These are phyloP conservation scores for Leptographium procerum DNA, from an alignment of 2,329 filamentous ascomycete genomes.

Conservation along the genomic window DNA sequence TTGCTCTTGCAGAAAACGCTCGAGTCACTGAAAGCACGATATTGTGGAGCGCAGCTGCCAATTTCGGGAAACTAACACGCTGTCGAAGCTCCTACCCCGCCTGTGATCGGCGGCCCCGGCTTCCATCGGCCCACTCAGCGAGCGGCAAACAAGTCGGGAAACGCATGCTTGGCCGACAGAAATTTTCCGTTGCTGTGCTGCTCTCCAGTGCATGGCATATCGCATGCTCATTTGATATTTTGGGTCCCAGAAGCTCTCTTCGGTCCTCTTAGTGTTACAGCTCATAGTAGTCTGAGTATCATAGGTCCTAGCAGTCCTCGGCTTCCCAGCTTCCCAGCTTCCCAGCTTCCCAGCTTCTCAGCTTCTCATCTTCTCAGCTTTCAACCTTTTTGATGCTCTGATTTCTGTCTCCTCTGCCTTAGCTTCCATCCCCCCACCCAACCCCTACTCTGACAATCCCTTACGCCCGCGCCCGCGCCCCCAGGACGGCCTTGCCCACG, in stretches of 20 bases:
- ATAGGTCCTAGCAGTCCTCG: too few species aligned
- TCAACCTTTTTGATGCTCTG: too few species aligned
- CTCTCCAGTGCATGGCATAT: not conserved
- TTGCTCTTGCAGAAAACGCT: not conserved
- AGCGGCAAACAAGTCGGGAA: not conserved
- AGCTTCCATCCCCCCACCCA: not conserved
- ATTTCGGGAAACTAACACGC: not conserved
- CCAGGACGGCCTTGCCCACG: constrained; percentile 50
- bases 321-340: too few species aligned
- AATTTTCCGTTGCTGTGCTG: not conserved
- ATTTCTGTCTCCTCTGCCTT: too few species aligned
- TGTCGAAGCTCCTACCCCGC: not conserved
- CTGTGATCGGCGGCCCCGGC: not conserved
- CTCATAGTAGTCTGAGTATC: too few species aligned
- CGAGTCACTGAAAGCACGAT: not conserved
- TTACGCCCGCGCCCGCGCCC: constrained; percentile 26
- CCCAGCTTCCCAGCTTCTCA: too few species aligned
- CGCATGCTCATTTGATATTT: too few species aligned
- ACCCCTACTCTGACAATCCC: not conserved
- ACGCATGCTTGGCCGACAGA: not conserved
- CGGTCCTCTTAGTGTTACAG: too few species aligned
- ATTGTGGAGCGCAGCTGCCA: not conserved
- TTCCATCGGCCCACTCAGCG: not conserved
- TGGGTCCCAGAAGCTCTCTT: too few species aligned
- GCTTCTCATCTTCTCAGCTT: too few species aligned